These are phyloP conservation scores for Scheffersomyces amazonensis DNA, from an alignment of 805 yeast genomes.

Conservation along the genomic window DNA sequence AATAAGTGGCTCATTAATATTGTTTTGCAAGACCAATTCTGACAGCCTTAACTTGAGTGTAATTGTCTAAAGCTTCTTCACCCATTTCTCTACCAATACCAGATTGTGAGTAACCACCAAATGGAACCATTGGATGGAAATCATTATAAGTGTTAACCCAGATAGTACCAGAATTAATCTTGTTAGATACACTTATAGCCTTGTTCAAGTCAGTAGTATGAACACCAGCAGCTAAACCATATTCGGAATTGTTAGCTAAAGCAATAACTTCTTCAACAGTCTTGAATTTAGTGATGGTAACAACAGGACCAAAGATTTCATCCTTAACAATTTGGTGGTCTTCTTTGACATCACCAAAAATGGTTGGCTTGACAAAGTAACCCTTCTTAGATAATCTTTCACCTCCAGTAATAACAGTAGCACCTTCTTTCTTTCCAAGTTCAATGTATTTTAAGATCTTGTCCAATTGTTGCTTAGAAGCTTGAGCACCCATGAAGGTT, in stretches of 20 bases:
- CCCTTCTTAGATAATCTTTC: conserved; percentile 69
- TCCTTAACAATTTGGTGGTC: conserved; percentile 76
- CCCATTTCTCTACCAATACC: conserved; percentile 97
- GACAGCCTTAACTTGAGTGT: conserved; percentile 85
- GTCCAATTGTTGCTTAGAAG: conserved; percentile 73
- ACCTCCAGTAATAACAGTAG: conserved; percentile 81
- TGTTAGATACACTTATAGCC: conserved; percentile 71
- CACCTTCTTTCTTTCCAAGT: conserved; percentile 81
- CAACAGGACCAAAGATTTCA: conserved; percentile 95
- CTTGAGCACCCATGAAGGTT: conserved; percentile 89
- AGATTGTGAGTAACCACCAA: conserved; percentile 88
- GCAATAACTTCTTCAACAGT: conserved; percentile 78
- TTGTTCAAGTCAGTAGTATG: conserved; percentile 75
- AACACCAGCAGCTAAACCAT: conserved; percentile 90
- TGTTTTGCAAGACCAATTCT: conserved; percentile 38
- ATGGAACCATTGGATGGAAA: conserved; percentile 83
- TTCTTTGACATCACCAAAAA: conserved; percentile 77
- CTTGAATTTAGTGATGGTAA: conserved; percentile 75
- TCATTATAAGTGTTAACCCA: conserved; percentile 92
- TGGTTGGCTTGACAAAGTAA: conserved; percentile 74
- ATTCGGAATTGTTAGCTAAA: conserved; percentile 75
- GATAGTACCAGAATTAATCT: conserved; percentile 81
- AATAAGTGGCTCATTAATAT: not conserved
- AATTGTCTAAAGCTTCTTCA: conserved; percentile 77
- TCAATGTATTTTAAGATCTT: conserved; percentile 76